These are phyloP conservation scores for Collariella sp. DNA, from an alignment of 495 filamentous ascomycete species.

Conservation along the genomic window DNA sequence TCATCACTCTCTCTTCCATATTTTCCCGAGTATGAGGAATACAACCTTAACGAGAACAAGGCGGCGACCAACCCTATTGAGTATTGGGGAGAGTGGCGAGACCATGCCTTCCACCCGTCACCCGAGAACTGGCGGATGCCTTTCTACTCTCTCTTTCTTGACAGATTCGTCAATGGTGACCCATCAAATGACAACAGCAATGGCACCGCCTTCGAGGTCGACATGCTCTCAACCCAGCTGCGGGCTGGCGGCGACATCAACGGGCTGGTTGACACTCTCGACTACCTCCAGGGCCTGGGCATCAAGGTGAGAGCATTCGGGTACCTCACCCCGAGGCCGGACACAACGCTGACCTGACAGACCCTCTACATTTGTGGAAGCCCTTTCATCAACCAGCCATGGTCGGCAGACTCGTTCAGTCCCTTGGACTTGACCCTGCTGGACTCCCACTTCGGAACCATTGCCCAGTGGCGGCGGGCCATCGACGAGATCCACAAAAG, in stretches of 20 bases:
- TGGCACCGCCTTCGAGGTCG: slow-evolving; percentile 61
- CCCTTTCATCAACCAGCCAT: slow-evolving; percentile 31
- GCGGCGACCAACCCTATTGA: slow-evolving; percentile 48
- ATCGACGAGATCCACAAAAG: slow-evolving; percentile 57
- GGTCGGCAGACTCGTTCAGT: slow-evolving; percentile 51
- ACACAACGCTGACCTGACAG: slow-evolving; percentile 23
- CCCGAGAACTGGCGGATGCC: slow-evolving; percentile 62
- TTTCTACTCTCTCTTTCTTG: slow-evolving; percentile 59
- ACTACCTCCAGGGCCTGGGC: slow-evolving; percentile 68
- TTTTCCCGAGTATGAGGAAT: slow-evolving; percentile 42
- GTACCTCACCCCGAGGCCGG: too few species aligned
- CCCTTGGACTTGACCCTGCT: slow-evolving; percentile 18
- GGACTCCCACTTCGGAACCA: slow-evolving; percentile 35
- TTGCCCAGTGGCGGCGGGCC: slow-evolving; percentile 53
- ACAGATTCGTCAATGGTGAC: slow-evolving; percentile 63
- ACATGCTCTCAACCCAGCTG: slow-evolving; percentile 56
- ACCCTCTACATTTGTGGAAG: slow-evolving; percentile 61
- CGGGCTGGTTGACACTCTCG: slow-evolving; percentile 56
- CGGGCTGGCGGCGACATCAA: slow-evolving; percentile 62
- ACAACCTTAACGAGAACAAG: slow-evolving; percentile 58
- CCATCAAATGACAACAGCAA: slow-evolving; percentile 65
- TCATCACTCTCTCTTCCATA: slow-evolving; percentile 38
- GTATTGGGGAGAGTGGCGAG: slow-evolving; percentile 53
- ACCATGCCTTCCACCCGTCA: slow-evolving; percentile 47
- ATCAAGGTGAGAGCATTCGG: slow-evolving; percentile 38